Conservation (phyloP, 306 rosid genomes). For the Acacia confusa region DNA sequence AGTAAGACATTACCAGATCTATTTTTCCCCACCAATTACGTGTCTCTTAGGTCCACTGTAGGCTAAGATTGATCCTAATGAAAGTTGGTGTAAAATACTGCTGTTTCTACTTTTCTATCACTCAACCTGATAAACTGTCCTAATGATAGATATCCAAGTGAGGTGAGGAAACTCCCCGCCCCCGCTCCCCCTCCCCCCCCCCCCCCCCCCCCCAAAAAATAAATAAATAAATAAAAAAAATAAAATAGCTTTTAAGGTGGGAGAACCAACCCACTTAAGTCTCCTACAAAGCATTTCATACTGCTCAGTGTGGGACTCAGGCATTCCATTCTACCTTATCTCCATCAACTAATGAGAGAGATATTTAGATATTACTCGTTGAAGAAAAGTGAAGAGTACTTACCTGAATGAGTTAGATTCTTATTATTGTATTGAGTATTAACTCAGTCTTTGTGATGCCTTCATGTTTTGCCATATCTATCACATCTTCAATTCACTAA, state of each 20-base stretch:
- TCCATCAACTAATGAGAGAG: background rate
- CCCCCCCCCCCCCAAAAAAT: background rate
- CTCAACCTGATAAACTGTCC: background rate
- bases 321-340: background rate
- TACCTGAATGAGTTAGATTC: conserved; percentile 3
- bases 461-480: background rate
- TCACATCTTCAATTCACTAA: conserved; percentile 9
- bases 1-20: conserved; percentile 55
- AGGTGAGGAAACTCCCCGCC: background rate
- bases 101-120: conserved; percentile 15
- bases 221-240: too few species aligned
- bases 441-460: background rate
- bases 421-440: conserved; percentile 2
- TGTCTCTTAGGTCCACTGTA: conserved; percentile 16
- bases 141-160: background rate
- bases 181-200: too few species aligned
- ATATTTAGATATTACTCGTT: background rate
- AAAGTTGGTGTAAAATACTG: conserved; percentile 20
- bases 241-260: background rate
- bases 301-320: background rate
- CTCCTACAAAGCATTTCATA: background rate
- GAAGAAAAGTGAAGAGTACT: background rate
- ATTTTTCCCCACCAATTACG: background rate
- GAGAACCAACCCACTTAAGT: background rate
- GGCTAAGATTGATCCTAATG: conserved; percentile 25